A percentile compares a stretch with the other conserved stretches of the same genome.
phyloP scores from a whole-genome alignment of 148 eudicot genomes.

The Mesembryanthemum crystallinum region DNA sequence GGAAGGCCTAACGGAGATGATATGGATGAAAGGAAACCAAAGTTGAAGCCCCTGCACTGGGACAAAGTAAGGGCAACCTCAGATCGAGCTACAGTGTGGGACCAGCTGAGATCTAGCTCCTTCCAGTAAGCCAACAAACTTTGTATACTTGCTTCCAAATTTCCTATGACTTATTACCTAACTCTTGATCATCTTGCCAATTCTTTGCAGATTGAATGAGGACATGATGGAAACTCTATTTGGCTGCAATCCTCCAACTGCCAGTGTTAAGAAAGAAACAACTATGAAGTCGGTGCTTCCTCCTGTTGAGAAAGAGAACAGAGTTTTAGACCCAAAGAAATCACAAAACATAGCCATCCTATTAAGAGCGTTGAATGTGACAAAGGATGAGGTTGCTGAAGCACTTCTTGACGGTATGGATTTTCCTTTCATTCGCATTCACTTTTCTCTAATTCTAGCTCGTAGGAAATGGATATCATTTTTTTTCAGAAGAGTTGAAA shows the following conservation, averaged over 20 bases:
- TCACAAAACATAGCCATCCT: constrained; percentile 57
- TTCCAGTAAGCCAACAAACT: constrained; percentile 63
- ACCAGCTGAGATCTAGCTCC: constrained; percentile 86
- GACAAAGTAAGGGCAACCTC: constrained; percentile 92
- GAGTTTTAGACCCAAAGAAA: constrained; percentile 55
- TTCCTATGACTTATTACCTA: background rate
- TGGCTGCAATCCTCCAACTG: constrained; percentile 35
- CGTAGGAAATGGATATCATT: background rate
- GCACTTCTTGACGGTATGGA: constrained; percentile 51
- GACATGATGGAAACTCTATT: constrained; percentile 60
- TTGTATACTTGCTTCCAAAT: background rate
- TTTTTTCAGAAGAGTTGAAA: too few relatives aligned
- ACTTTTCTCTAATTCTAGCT: background rate
- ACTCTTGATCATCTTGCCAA: constrained; percentile 11
- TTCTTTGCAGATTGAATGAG: constrained; percentile 48
- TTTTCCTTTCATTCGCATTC: background rate
- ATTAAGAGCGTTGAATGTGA: constrained; percentile 52
- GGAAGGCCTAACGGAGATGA: constrained; percentile 57
- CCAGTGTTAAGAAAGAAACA: constrained; percentile 27
- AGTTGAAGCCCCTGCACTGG: constrained; percentile 89
- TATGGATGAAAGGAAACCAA: constrained; percentile 59
- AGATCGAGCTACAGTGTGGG: constrained; percentile 88
- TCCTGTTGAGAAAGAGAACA: constrained; percentile 40
- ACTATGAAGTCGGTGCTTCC: constrained; percentile 32
- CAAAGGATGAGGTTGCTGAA: constrained; percentile 56